These are phyloP conservation scores for Candida bentonensis DNA, from an alignment of 805 yeast species.

Conservation along the genomic window DNA sequence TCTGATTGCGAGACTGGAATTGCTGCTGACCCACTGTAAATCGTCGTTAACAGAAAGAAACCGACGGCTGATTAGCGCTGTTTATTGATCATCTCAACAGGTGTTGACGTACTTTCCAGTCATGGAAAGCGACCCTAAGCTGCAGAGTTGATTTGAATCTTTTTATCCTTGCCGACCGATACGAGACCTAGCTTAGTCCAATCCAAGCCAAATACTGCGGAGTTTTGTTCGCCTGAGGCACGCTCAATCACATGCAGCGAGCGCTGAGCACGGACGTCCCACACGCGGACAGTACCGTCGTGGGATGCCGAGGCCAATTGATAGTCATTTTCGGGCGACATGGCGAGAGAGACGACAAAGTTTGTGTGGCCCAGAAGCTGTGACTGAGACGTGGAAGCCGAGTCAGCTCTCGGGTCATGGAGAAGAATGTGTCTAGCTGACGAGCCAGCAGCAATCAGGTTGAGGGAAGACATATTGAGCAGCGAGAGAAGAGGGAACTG, in stretches of 20 bases:
- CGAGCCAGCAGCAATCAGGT: constrained; percentile 82
- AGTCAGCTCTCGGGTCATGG: constrained; percentile 71
- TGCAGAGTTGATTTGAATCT: constrained; percentile 64
- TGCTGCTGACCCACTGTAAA: no score
- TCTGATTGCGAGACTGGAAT: no score
- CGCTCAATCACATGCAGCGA: constrained; percentile 73
- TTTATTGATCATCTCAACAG: no score
- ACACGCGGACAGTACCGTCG: constrained; percentile 86
- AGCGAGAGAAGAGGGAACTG: constrained; percentile 73
- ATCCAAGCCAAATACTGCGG: constrained; percentile 72
- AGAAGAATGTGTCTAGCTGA: constrained; percentile 93
- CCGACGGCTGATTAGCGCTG: no score
- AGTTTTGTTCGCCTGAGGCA: constrained; percentile 33
- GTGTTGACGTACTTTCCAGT: no score
- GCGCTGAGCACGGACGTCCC: constrained; percentile 86
- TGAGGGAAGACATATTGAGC: constrained; percentile 48
- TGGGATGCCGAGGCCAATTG: constrained; percentile 87
- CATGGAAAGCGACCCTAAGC: no score
- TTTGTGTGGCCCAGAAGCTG: constrained; percentile 84
- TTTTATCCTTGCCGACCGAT: constrained; percentile 90
- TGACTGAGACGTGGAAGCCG: constrained; percentile 42
- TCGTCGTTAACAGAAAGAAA: no score
- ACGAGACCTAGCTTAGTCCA: constrained; percentile 80
- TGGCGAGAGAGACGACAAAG: constrained; percentile 68
- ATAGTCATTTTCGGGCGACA: constrained; percentile 64